Base-by-base conservation (phyloP, 164 flowering plant species). In the Kingdonia uniflora region DNA sequence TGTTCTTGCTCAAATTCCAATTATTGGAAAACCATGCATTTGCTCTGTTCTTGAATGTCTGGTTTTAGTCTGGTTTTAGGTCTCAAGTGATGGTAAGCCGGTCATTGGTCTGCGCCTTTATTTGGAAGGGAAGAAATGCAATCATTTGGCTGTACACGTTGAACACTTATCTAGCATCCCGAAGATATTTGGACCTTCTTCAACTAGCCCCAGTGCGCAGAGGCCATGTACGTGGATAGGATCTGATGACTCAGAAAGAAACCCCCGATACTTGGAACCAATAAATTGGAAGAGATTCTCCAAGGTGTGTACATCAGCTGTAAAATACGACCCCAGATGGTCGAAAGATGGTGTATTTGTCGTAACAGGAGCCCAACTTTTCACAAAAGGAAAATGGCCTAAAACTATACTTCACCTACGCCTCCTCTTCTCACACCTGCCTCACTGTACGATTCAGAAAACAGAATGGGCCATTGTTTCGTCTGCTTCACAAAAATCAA, bases 301-400 rank as follows among this genome's bases (percentile, higher is more conserved):
- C 17, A 76, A 74, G 21, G 72, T 84, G 17, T 89, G 97, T 75
- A 77, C 95, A 20, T 68, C 82, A 6, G 72, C 63, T 2, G 85
- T 89, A 1, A 76, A 67, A 67, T 72, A 79, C 51, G 84, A 84
- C 56, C 80, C 94, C 0, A 66, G 57, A 59, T 85, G 97, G 97
- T 14, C 78, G 49, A 59, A 70, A 6, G 75, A 69, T 11, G 88
- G 86, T 10, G 92, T 78, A 15, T 86, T 74, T 52, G 65, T 86
- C 15, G 97, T 89, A 1, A 86, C 97, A 2, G 97, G 97, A 6
- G 92, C 87, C 14, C 97, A 86, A 71, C 79, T 89, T 53, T 29
- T 81, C 33, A 64, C 74, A 60, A 76, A 74, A 49, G 94, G 95
- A 26, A 73, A 69, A 33, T 78, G 95, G 86, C 82, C 95, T 1